Evolutionary conservation across 2,329 filamentous ascomycete species (phyloP), one percentile per base, ranked within the genome.

Genomic region (Aspergillus eucalypticola): DNA sequence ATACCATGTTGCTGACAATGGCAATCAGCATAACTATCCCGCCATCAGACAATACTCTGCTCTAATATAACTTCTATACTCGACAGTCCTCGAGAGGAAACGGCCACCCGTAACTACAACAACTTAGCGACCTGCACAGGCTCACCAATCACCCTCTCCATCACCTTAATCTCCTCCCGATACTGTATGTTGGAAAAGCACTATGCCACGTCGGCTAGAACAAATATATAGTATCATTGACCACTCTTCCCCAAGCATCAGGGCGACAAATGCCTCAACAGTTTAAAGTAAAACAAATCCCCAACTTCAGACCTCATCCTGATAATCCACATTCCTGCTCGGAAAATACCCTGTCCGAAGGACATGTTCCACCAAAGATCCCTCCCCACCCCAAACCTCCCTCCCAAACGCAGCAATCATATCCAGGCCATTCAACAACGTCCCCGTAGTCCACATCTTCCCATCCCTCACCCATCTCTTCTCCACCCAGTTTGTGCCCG

Each of bases 371-470:
- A 55, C 53, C 25, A 55, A 15, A 13, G 39, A 8, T 4, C 53
- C 25, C 7, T 46, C 27, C 7, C 25, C 44, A 1, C 44, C 55
- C 55, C 55, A 51, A 2, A 35, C 29, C 11, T 29, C 38, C 46
- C 35, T 17, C 15, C 55, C 55, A 35, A 58, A 58, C 1, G 55
- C 46, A 8, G 55, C 35, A n/a, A 58, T 23, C 55, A 52, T 52
- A 41, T 58, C 55, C 2, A 58, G 11, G 2, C 55, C 55, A n/a
- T 51, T 58, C 32, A 58, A 25, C 55, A 58, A 27, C 19, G 21
- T 15, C 8, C 55, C 55, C 11, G 55, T 58, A n/a, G 46, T 58
- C 55, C 55, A 58, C 21, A 58, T 32, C 23, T 58, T 58, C 1
- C n/a, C 46, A 51, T 57, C 55, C 3, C 15, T 10, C 8, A 51